A percentile compares a stretch with the other conserved stretches of the same genome.
Evolutionary conservation across 495 filamentous ascomycete species (phyloP).

Genomic region (Daldinia childiae): DNA sequence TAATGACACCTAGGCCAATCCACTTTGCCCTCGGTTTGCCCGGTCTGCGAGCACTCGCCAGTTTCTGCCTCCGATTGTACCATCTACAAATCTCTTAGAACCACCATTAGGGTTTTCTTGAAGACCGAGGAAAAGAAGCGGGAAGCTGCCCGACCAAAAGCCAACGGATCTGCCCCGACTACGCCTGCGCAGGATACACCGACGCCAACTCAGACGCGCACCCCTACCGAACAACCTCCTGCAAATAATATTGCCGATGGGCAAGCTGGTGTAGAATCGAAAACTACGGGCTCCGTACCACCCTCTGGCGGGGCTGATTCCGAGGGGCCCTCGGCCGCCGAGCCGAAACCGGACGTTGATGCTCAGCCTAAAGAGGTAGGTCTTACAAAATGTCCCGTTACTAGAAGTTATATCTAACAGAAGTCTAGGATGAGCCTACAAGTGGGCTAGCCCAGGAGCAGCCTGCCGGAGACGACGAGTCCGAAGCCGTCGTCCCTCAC

Average conservation of each 20-base stretch:
- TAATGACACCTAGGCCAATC: slow-evolving; percentile 70
- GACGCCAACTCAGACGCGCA: slow-evolving; percentile 41
- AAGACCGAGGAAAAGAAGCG: slow-evolving; percentile 88
- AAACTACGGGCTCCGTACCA: slow-evolving; percentile 12
- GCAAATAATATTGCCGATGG: slow-evolving; percentile 23
- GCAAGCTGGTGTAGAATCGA: slow-evolving; percentile 15
- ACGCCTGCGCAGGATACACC: slow-evolving; percentile 54
- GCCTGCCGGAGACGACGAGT: slow-evolving; percentile 27
- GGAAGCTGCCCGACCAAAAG: slow-evolving; percentile 65
- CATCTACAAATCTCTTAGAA: slow-evolving; percentile 85
- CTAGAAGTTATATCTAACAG: slow-evolving; percentile 12
- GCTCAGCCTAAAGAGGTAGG: slow-evolving; percentile 32
- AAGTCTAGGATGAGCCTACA: slow-evolving; percentile 8
- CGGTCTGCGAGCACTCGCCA: slow-evolving; percentile 91
- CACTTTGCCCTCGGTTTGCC: slow-evolving; percentile 80
- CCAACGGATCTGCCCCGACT: slow-evolving; percentile 54
- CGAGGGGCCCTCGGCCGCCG: slow-evolving; percentile 22
- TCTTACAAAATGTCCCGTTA: neutral
- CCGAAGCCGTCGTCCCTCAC: slow-evolving; percentile 31
- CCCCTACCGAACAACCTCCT: slow-evolving; percentile 32
- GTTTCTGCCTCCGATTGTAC: slow-evolving; percentile 86
- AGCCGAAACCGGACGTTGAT: slow-evolving; percentile 15
- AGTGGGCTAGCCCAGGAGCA: slow-evolving; percentile 41
- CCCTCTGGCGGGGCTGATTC: slow-evolving; percentile 15
- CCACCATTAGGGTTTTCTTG: slow-evolving; percentile 88